Evolutionary conservation across 2,329 filamentous ascomycete species (phyloP).

Genomic region (Amauroascus niger): DNA sequence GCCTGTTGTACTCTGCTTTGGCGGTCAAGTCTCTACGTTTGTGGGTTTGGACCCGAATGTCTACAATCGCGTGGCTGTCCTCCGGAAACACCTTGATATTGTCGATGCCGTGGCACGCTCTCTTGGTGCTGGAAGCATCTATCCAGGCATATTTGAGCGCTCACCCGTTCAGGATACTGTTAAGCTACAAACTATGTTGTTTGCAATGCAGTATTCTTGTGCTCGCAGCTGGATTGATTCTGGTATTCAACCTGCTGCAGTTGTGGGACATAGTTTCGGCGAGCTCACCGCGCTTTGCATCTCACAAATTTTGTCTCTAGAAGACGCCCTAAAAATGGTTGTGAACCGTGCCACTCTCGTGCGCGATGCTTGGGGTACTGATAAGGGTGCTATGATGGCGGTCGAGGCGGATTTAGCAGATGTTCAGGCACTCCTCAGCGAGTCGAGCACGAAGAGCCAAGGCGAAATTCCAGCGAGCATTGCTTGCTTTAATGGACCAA

Average conservation of each 20-base stretch:
- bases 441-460: not conserved
- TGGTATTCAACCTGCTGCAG: slow-evolving; percentile 26
- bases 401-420: slow-evolving; percentile 14
- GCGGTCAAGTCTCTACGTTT: slow-evolving; percentile 29
- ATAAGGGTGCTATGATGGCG: slow-evolving; percentile 28
- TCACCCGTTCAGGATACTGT: slow-evolving; percentile 16
- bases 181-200: slow-evolving; percentile 30
- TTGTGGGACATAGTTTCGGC: slow-evolving; percentile 35
- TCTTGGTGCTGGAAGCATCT: slow-evolving; percentile 22
- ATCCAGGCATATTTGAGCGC: slow-evolving; percentile 22
- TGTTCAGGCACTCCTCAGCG: not conserved
- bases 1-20: slow-evolving; percentile 29
- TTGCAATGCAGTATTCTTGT: slow-evolving; percentile 32
- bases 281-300: slow-evolving; percentile 30
- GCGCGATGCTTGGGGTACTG: slow-evolving; percentile 25
- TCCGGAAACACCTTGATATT: slow-evolving; percentile 28
- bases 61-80: slow-evolving; percentile 22
- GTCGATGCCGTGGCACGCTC: slow-evolving; percentile 26
- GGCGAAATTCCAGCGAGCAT: slow-evolving; percentile 16
- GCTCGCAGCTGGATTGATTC: slow-evolving; percentile 32
- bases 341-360: slow-evolving; percentile 27
- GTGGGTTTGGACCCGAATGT: slow-evolving; percentile 23
- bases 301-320: slow-evolving; percentile 24
- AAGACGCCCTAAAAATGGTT: slow-evolving; percentile 25
- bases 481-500: slow-evolving; percentile 21